A percentile compares a stretch with the other conserved stretches of the same genome.
Conservation (phyloP, 345 rosid genomes). For the Turritis glabra region DNA sequence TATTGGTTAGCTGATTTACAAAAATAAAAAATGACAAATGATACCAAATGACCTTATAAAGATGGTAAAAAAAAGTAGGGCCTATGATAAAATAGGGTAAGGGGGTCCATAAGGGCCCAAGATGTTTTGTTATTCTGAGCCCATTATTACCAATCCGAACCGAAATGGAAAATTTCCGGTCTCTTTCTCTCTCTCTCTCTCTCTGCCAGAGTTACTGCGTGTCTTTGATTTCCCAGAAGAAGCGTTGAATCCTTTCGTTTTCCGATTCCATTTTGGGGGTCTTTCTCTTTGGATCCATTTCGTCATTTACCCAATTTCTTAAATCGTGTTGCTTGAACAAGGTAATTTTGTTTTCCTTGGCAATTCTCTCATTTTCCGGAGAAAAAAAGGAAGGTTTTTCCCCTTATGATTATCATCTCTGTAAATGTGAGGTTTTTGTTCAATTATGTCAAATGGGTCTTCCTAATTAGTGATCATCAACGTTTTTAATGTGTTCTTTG, state of each 20-base stretch:
- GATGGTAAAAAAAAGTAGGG: neutral
- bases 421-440: neutral
- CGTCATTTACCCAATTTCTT: neutral
- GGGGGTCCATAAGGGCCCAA: conserved; percentile 12
- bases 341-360: conserved; percentile 21
- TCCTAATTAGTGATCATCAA: conserved; percentile 18
- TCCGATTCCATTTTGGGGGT: conserved; percentile 6
- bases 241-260: conserved; percentile 35
- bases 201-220: conserved; percentile 18
- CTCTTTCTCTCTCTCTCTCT: conserved; percentile 14
- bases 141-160: conserved; percentile 28
- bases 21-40: too few species aligned
- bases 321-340: neutral
- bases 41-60: too few species aligned
- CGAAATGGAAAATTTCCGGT: conserved; percentile 9
- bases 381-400: neutral
- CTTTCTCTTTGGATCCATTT: conserved; percentile 30
- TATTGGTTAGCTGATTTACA: too few species aligned
- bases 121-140: neutral
- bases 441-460: neutral
- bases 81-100: neutral
- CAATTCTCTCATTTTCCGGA: conserved; percentile 17
- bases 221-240: conserved; percentile 35
- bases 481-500: neutral
- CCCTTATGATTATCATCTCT: conserved; percentile 8